phyloP scores from a whole-genome alignment of 1,284 basidiomycete species.

The Heliocybe sulcata region DNA sequence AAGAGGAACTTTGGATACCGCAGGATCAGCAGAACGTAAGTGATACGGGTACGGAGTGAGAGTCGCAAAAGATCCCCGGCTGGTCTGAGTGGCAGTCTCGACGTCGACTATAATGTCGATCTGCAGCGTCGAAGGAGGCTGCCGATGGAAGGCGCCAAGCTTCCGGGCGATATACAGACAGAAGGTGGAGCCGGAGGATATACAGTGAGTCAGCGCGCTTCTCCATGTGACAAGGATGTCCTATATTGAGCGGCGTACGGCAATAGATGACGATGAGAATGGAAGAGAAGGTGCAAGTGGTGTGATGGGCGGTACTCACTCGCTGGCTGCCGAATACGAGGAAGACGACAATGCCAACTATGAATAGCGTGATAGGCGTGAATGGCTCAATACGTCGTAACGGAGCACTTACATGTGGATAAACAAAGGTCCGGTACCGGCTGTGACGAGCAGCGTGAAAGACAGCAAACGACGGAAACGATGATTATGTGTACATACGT shows the following conservation, averaged over 20 bases:
- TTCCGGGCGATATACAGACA: not conserved
- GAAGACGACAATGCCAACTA: constrained; percentile 11
- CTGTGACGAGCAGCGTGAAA: too few species aligned
- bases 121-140: not conserved
- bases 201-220: not conserved
- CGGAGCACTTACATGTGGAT: constrained; percentile 10
- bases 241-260: not conserved
- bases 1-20: not conserved
- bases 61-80: not conserved
- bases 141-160: not conserved
- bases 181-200: not conserved
- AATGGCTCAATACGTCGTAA: not conserved
- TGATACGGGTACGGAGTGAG: not conserved
- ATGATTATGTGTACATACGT: constrained; percentile 8
- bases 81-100: not conserved
- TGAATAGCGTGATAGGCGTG: not conserved
- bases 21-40: not conserved
- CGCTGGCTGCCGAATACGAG: constrained; percentile 11
- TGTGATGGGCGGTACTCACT: not conserved
- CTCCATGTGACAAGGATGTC: not conserved
- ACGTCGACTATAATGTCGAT: not conserved
- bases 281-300: not conserved
- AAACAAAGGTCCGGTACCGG: constrained; percentile 10
- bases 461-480: too few species aligned
- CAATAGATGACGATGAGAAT: not conserved